These are phyloP conservation scores for grape (Vitis vinifera) DNA, from an alignment of 164 flowering plant genomes.

Conservation along the genomic window DNA sequence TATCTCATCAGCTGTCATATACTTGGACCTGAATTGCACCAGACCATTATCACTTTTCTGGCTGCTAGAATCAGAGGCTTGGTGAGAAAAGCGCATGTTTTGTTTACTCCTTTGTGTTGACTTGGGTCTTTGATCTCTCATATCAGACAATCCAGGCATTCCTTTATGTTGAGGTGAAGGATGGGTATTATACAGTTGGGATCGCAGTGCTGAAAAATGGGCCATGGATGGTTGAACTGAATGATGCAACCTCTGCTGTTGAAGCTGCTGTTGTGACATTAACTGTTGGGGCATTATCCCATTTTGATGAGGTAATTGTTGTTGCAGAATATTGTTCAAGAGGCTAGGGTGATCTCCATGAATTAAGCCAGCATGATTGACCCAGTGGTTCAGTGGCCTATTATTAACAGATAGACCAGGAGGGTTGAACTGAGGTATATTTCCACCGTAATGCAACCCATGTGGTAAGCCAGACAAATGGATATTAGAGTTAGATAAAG, in stretches of 20 bases:
- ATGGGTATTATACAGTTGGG: constrained; percentile 53
- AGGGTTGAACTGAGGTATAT: constrained; percentile 39
- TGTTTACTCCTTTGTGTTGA: constrained; percentile 56
- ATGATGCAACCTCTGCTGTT: constrained; percentile 63
- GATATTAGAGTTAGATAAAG: constrained; percentile 53
- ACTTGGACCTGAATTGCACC: constrained; percentile 73
- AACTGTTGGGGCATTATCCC: constrained; percentile 63
- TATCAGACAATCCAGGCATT: constrained; percentile 47
- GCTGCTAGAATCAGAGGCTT: constrained; percentile 55
- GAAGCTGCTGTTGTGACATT: constrained; percentile 46
- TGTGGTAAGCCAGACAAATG: constrained; percentile 61
- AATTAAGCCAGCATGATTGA: constrained; percentile 46
- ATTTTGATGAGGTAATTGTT: constrained; percentile 55
- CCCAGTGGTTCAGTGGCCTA: constrained; percentile 60
- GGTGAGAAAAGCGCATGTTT: constrained; percentile 54
- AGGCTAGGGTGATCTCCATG: constrained; percentile 57
- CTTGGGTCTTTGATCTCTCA: constrained; percentile 65
- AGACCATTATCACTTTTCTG: constrained; percentile 62
- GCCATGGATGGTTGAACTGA: constrained; percentile 55
- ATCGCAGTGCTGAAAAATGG: constrained; percentile 61
- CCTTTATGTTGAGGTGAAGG: constrained; percentile 40
- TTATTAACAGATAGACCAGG: constrained; percentile 46
- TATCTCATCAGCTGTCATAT: constrained; percentile 91
- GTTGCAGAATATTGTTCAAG: constrained; percentile 51
- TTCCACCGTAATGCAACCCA: constrained; percentile 55